phyloP scores from a whole-genome alignment of 129 eudicot genomes.

The Apium graveolens region DNA sequence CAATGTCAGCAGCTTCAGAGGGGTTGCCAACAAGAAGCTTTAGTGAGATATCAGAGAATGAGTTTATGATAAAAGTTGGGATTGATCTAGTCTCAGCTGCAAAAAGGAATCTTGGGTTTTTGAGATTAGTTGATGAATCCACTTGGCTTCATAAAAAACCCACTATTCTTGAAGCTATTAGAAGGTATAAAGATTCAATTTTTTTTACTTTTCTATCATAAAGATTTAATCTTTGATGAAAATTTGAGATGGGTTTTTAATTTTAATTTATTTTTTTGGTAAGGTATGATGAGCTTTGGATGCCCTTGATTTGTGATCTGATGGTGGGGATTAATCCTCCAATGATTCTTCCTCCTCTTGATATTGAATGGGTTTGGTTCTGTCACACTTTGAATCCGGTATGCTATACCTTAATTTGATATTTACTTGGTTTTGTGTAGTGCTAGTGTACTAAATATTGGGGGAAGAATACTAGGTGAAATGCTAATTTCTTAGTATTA shows the following conservation, averaged over 20 bases:
- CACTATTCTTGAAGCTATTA: slow-evolving; percentile 54
- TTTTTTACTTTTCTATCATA: neutral
- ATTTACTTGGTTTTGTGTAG: slow-evolving; percentile 1
- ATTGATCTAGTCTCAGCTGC: slow-evolving; percentile 85
- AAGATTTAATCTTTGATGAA: neutral
- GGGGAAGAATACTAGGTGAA: neutral
- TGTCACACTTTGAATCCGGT: slow-evolving; percentile 89
- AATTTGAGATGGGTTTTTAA: neutral
- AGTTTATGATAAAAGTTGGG: slow-evolving; percentile 25
- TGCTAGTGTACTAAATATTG: neutral
- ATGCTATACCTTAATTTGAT: slow-evolving; percentile 9
- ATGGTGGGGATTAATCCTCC: slow-evolving; percentile 48
- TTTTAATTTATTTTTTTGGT: neutral
- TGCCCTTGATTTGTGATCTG: slow-evolving; percentile 91
- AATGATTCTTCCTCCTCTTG: slow-evolving; percentile 89
- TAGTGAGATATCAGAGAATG: slow-evolving; percentile 52
- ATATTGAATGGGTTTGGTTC: slow-evolving; percentile 97
- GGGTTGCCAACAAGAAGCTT: slow-evolving; percentile 40
- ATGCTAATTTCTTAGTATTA: neutral
- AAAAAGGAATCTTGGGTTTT: slow-evolving; percentile 44
- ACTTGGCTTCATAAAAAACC: slow-evolving; percentile 56
- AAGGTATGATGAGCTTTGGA: slow-evolving; percentile 87
- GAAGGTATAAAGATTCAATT: slow-evolving; percentile 31
- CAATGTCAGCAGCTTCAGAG: slow-evolving; percentile 54
- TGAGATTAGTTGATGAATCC: slow-evolving; percentile 59